Conservation (phyloP, 108 stramenopile genomes). For the Cyclotella kingstonii region DNA sequence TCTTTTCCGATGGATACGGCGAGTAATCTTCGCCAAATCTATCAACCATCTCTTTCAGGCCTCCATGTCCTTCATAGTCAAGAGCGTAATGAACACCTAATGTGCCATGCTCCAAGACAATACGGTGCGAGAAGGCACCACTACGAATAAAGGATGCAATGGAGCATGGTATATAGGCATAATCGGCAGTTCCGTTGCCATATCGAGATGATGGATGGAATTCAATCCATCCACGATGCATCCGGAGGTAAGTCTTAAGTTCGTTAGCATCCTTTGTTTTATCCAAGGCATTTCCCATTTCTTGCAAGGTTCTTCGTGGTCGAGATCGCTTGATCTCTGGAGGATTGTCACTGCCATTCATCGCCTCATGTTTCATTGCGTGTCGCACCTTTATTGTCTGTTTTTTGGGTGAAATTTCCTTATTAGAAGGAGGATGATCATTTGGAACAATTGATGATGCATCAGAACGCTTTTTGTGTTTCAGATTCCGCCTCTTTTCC, state of each 20-base stretch:
- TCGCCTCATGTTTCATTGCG: slow-evolving; percentile 6
- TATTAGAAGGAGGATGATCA: slow-evolving; percentile 7
- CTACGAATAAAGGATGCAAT: slow-evolving; percentile 36
- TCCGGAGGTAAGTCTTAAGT: slow-evolving; percentile 18
- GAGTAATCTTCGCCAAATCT: slow-evolving; percentile 39
- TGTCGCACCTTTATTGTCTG: background rate
- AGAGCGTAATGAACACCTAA: slow-evolving; percentile 45
- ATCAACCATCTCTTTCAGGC: slow-evolving; percentile 38
- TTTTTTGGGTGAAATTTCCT: background rate
- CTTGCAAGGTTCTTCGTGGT: slow-evolving; percentile 4
- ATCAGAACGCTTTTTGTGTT: slow-evolving; percentile 1
- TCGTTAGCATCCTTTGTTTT: slow-evolving; percentile 19
- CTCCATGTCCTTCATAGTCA: slow-evolving; percentile 42
- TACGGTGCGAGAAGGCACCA: slow-evolving; percentile 32
- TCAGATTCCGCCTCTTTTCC: slow-evolving; percentile 14
- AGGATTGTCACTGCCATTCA: background rate
- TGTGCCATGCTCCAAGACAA: slow-evolving; percentile 36
- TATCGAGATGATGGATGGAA: slow-evolving; percentile 44
- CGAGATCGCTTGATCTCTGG: background rate
- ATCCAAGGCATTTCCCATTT: slow-evolving; percentile 9
- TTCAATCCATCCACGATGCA: slow-evolving; percentile 37
- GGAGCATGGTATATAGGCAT: slow-evolving; percentile 40
- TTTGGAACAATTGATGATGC: background rate
- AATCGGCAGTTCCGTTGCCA: slow-evolving; percentile 44
- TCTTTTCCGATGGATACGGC: slow-evolving; percentile 36